A percentile compares a stretch with the other conserved stretches of the same genome.
These are phyloP conservation scores for Lagenidium sp. DNA, from an alignment of 352 stramenopile species.

Conservation along the genomic window DNA sequence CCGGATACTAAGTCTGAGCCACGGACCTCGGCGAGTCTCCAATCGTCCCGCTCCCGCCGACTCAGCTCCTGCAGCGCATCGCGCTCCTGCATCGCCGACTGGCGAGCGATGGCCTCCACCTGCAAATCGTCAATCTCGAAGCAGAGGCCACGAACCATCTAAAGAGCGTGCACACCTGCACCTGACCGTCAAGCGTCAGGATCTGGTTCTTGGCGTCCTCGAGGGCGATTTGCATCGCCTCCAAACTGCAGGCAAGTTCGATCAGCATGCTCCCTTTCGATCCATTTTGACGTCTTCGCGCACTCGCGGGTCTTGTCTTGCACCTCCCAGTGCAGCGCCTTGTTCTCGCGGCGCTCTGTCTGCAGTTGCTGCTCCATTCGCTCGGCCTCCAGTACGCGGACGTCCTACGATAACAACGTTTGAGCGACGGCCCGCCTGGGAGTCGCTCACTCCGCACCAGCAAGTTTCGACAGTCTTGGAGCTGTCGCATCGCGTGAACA, in stretches of 20 bases:
- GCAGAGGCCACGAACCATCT: too few relatives aligned
- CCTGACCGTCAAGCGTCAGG: constrained; percentile 31
- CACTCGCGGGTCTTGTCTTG: constrained; percentile 29
- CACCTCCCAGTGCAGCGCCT: constrained; percentile 17
- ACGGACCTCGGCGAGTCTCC: constrained; percentile 27
- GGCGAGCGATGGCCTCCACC: constrained; percentile 37
- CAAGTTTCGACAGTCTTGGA: too few relatives aligned
- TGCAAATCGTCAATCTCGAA: too few relatives aligned
- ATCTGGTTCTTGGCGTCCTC: constrained; percentile 26
- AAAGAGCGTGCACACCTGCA: too few relatives aligned
- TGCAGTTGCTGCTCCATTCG: constrained; percentile 24
- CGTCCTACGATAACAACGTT: constrained; percentile 11
- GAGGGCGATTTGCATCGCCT: too few relatives aligned
- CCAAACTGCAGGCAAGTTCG: too few relatives aligned
- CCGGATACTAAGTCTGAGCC: too few relatives aligned
- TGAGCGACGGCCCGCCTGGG: not conserved
- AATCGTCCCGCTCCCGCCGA: constrained; percentile 26
- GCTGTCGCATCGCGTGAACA: too few relatives aligned
- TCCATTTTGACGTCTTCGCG: too few relatives aligned
- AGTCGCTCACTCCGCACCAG: too few relatives aligned
- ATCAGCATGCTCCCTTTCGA: too few relatives aligned
- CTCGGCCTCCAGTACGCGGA: constrained; percentile 18
- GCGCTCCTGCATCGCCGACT: constrained; percentile 32
- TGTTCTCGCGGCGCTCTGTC: constrained; percentile 22
- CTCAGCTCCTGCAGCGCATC: constrained; percentile 31